Base-by-base conservation (phyloP, 1,284 basidiomycete genomes). In the Puccinia hordei region DNA sequence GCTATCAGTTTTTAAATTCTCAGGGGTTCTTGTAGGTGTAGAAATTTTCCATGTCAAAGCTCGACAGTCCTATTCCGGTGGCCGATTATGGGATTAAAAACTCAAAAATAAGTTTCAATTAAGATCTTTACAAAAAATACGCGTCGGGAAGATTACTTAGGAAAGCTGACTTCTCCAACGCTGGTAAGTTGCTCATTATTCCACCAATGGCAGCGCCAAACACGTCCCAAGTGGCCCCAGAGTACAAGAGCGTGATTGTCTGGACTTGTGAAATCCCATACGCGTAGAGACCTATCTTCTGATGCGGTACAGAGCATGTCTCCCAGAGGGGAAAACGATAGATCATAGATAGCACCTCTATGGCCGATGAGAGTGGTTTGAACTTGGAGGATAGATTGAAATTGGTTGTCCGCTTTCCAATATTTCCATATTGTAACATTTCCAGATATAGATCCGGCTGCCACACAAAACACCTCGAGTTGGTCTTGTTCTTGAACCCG, bases 131-230 rank as follows among this genome's bases (percentile, higher is more conserved):
- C 9, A 57, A 27, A 33, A 12, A 41, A n/a, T n/a, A n/a, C n/a
- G 17, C 10, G 8, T 17, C 27, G 33, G 24, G 27, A 49, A 49
- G 46, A 49, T 49, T 30, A 59, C 30, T 30, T 35, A 68, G 4
- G 27, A 68, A 49, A 68, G 35, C 63, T n/a, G 24, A 46, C 66
- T 68, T 68, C 66, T 68, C 66, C 66, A 27, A 68, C 66, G 27
- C 41, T 68, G 10, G 41, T 68, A n/a, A 68, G 41, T 68, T 33
- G 66, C 41, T 68, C 66, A 68, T n/a, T 44, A 35, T 68, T 49
- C 66, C 41, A 68, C 66, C 66, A 68, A 68, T 68, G 66, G 41
- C 27, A 38, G 10, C 66, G 41, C 66, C 66, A 68, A 46, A 49
- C 66, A 17, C 66, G 66, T 24, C 41, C 66, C n/a, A 68, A 49